phyloP scores from a whole-genome alignment of 2,329 filamentous ascomycete genomes.

The Aspergillus sp. region DNA sequence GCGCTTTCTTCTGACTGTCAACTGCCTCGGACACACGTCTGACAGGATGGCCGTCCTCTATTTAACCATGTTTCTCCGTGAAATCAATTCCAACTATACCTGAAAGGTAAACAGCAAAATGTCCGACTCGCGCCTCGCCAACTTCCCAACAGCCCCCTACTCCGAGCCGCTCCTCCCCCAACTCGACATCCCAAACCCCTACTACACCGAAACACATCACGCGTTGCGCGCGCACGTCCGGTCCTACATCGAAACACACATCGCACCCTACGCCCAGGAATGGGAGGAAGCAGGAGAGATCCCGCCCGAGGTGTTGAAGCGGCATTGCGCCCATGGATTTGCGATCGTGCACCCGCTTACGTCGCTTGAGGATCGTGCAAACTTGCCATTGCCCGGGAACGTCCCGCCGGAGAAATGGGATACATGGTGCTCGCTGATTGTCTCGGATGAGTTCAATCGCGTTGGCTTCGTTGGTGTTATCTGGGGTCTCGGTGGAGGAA shows the following conservation, averaged over 20 bases:
- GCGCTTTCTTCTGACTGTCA: too few relatives aligned
- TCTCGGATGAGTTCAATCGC: constrained; percentile 56
- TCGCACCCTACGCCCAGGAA: constrained; percentile 59
- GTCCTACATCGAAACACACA: constrained; percentile 58
- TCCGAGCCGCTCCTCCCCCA: constrained; percentile 48
- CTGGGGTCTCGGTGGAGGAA: constrained; percentile 59
- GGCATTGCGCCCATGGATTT: constrained; percentile 43
- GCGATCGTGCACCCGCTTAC: constrained; percentile 36
- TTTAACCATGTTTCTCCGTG: too few relatives aligned
- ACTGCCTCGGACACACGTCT: too few relatives aligned
- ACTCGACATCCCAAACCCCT: constrained; percentile 46
- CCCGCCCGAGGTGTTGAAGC: constrained; percentile 42
- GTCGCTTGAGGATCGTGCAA: constrained; percentile 40
- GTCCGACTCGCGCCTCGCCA: background rate
- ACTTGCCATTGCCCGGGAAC: constrained; percentile 44
- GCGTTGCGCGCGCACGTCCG: constrained; percentile 58
- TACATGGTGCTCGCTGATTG: constrained; percentile 57
- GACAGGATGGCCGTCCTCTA: too few relatives aligned
- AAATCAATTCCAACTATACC: background rate
- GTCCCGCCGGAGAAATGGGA: constrained; percentile 53
- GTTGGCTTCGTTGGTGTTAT: constrained; percentile 59
- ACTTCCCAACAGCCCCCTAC: constrained; percentile 35
- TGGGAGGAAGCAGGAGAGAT: constrained; percentile 63
- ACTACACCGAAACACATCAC: constrained; percentile 64
- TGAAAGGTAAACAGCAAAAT: background rate